Evolutionary conservation across 495 filamentous ascomycete genomes (phyloP), one percentile per base, ranked within the genome.

Genomic region (Ramalina intermedia): DNA sequence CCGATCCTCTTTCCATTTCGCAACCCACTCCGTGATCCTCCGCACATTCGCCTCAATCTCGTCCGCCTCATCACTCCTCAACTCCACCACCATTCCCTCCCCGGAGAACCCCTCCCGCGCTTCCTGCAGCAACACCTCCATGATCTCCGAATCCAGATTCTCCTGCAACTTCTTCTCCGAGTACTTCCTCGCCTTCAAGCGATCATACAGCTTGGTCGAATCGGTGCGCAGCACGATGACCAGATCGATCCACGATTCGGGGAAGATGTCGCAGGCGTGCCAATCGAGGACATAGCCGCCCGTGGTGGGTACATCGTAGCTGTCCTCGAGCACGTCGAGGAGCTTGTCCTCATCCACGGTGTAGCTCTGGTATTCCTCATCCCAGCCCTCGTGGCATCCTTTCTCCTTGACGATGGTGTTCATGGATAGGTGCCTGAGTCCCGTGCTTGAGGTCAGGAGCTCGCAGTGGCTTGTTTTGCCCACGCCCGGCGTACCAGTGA

Each of bases 311-410:
- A 85, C 73, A 13, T 16, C 21, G 13, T 43, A 26, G 48, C 87
- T 80, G 43, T 87, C 76, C 66, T 98, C 91, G 47, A 98, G 81
- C 14, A 81, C 75, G 61, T 96, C 91, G 29, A 98, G 71, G 14
- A 98, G 68, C 85, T 94, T 94, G 61, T 96, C 90, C 62, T 98
- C 91, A 61, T 98, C 88, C 18, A 98, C 88, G 43, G 96, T 84
- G 83, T 85, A 95, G 56, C 82, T 85, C 65, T 85, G 74, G 37
- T 78, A 75, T 64, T 87, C 84, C 16, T 91, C 80, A 52, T 94
- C 86, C 63, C 78, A 94, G 13, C 82, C 82, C 48, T 93, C 85
- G 51, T 87, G 81, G 59, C 85, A 94, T 35, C 70, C 76, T 27
- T 77, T 74, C 46, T 91, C 81, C 62, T 95, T 95, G 55, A 89